A percentile compares a stretch with the other conserved stretches of the same genome.
phyloP scores from a whole-genome alignment of 192 early-diverging fungal genomes.

The Coemansia sp. region DNA sequence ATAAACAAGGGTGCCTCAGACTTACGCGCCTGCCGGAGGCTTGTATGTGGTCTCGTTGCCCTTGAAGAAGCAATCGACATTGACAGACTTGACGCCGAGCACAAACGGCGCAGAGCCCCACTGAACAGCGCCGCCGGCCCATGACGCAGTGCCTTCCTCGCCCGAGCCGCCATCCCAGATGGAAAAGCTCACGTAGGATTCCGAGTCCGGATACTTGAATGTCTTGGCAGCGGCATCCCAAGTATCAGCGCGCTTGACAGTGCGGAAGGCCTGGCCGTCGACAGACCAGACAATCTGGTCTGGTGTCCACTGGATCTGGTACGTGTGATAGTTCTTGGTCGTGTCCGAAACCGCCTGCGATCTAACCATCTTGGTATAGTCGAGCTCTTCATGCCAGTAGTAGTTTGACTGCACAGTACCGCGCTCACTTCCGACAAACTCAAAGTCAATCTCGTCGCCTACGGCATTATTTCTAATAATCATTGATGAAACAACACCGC shows the following conservation, averaged over 20 bases:
- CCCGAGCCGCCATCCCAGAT: slow-evolving; percentile 68
- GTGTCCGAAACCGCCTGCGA: slow-evolving; percentile 40
- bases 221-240: slow-evolving; percentile 28
- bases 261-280: slow-evolving; percentile 54
- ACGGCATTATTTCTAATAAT: slow-evolving; percentile 57
- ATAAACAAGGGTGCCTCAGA: not conserved
- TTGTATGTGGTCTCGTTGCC: slow-evolving; percentile 56
- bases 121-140: slow-evolving; percentile 65
- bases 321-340: slow-evolving; percentile 49
- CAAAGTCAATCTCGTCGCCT: slow-evolving; percentile 69
- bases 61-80: slow-evolving; percentile 55
- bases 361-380: slow-evolving; percentile 57
- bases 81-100: slow-evolving; percentile 55
- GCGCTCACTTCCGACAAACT: slow-evolving; percentile 58
- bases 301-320: slow-evolving; percentile 61
- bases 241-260: slow-evolving; percentile 48
- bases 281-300: slow-evolving; percentile 57
- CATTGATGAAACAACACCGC: slow-evolving; percentile 62
- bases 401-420: slow-evolving; percentile 62
- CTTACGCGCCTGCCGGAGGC: slow-evolving; percentile 14
- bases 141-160: slow-evolving; percentile 53
- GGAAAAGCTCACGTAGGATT: slow-evolving; percentile 57
- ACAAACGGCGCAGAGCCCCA: slow-evolving; percentile 56
- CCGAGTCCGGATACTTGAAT: slow-evolving; percentile 57
- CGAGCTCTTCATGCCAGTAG: slow-evolving; percentile 57